Base-by-base conservation (phyloP, 139 green algal genomes). In the Medakamo hakoo region DNA sequence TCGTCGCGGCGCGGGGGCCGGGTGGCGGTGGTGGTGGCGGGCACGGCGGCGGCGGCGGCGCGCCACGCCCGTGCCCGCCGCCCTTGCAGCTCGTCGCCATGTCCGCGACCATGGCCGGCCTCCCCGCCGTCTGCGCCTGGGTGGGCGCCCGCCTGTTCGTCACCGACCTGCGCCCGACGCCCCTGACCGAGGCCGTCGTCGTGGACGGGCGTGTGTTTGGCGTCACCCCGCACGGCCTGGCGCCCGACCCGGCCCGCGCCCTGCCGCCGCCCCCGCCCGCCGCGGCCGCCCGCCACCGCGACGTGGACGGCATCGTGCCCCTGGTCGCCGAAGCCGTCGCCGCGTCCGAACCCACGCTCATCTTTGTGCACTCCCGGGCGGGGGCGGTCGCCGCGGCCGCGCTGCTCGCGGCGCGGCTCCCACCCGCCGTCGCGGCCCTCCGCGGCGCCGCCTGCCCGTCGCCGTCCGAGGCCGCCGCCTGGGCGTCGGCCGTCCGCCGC, bases 11-110 rank as follows among this genome's bases (percentile, higher is more conserved):
- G 40, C 40, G 40, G 9, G n/a, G n/a, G n/a, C n/a, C n/a, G n/a
- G n/a, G n/a, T n/a, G n/a, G n/a, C n/a, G n/a, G n/a, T n/a, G n/a
- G n/a, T n/a, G n/a, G n/a, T n/a, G 40, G 40, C 40, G 40, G 40
- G 9, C 48, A 49, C 22, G 58, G 68, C 14, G n/a, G n/a, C n/a
- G n/a, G n/a, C n/a, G n/a, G n/a, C n/a, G n/a, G n/a, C n/a, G n/a
- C n/a, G n/a, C n/a, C n/a, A n/a, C n/a, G n/a, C n/a, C n/a, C n/a
- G n/a, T n/a, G n/a, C n/a, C n/a, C n/a, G n/a, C n/a, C n/a, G n/a
- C n/a, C n/a, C n/a, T 25, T 79, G 49, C 80, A 86, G 68, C 75
- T 88, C 58, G 63, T 88, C 1, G 81, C 73, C 65, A 88, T 88
- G 82, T 76, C 58, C 48, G 82, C 82, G 25, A 87, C 82, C 1